Percentiles rank a stretch among this genome's conserved stretches.
Evolutionary conservation across 2,329 filamentous ascomycete species (phyloP).

Genomic region (Xylariaceae sp.): DNA sequence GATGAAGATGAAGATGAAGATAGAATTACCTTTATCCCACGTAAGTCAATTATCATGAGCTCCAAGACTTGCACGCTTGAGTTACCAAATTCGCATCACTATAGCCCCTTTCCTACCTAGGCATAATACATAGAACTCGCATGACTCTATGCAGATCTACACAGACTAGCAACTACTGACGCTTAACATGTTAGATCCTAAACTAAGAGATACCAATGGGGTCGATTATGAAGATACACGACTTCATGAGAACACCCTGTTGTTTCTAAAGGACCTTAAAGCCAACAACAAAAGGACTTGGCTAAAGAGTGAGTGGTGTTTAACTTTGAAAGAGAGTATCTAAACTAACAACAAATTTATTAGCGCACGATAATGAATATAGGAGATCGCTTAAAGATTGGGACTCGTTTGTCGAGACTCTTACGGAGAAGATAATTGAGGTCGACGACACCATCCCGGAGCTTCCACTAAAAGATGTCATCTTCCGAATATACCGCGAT

Average conservation of each 20-base stretch:
- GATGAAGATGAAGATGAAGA: slow-evolving; percentile 40
- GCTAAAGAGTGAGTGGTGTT: slow-evolving; percentile 54
- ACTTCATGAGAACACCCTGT: slow-evolving; percentile 60
- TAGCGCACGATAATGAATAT: slow-evolving; percentile 80
- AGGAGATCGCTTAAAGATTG: slow-evolving; percentile 79
- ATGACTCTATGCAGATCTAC: background rate
- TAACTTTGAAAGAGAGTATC: background rate
- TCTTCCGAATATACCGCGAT: slow-evolving; percentile 87
- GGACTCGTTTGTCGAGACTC: slow-evolving; percentile 72
- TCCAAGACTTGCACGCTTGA: background rate
- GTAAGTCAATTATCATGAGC: slow-evolving; percentile 5
- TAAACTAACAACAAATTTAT: slow-evolving; percentile 10
- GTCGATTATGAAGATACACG: slow-evolving; percentile 54
- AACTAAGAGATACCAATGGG: slow-evolving; percentile 45
- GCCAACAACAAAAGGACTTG: slow-evolving; percentile 61
- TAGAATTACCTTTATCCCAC: slow-evolving; percentile 45
- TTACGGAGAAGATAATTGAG: slow-evolving; percentile 71
- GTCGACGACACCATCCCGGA: slow-evolving; percentile 84
- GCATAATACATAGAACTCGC: background rate
- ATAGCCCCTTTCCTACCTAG: background rate
- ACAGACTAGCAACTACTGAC: slow-evolving; percentile 5
- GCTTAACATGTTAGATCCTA: slow-evolving; percentile 31
- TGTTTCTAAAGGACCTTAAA: slow-evolving; percentile 61
- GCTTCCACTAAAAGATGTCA: slow-evolving; percentile 80
- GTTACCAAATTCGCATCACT: background rate